Evolutionary conservation across 441 rosid genomes (phyloP).

Genomic region (Croton setiger): DNA sequence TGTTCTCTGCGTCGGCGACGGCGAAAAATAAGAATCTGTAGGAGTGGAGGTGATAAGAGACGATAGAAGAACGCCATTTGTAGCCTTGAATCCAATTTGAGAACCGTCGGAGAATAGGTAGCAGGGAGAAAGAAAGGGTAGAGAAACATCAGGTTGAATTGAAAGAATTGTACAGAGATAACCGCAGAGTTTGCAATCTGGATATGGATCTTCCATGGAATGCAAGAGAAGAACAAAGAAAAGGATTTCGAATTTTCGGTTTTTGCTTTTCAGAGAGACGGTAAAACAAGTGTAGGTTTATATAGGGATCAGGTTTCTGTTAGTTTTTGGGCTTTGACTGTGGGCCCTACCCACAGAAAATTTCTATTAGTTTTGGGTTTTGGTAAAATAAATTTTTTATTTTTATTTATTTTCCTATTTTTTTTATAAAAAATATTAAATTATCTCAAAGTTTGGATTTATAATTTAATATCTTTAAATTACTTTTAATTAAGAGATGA

Average conservation of each 20-base stretch:
- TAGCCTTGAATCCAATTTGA: constrained; percentile 42
- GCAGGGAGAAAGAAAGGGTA: constrained; percentile 43
- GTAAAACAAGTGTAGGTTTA: too few species aligned
- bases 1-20: not conserved
- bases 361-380: not conserved
- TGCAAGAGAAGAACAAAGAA: not conserved
- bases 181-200: constrained; percentile 70
- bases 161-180: constrained; percentile 57
- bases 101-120: constrained; percentile 35
- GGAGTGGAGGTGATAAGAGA: constrained; percentile 1
- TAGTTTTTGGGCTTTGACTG: not conserved
- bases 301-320: not conserved
- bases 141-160: constrained; percentile 7
- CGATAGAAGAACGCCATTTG: constrained; percentile 42
- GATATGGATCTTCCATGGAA: constrained; percentile 19
- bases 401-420: too few species aligned
- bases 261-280: too few species aligned
- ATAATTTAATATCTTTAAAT: too few species aligned
- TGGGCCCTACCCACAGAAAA: not conserved
- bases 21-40: not conserved
- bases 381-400: too few species aligned
- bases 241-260: not conserved
- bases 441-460: not conserved
- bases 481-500: too few species aligned
- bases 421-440: too few species aligned